Evolutionary conservation across 2,329 filamentous ascomycete species (phyloP).

Genomic region (Stachybotrys chlorohalonatus): DNA sequence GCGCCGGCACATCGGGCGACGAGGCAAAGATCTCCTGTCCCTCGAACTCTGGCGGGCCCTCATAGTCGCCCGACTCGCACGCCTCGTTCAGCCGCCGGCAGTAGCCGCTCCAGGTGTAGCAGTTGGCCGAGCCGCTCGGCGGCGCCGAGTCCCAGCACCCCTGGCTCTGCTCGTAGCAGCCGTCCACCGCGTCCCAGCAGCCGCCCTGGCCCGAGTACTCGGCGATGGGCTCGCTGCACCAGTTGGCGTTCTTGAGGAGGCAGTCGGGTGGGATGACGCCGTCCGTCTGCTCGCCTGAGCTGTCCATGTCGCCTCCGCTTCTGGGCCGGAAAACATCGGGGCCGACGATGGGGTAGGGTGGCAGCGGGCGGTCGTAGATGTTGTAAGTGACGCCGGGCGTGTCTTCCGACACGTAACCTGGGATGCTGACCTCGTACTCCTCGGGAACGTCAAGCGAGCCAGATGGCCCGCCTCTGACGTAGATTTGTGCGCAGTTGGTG

Average conservation of each 20-base stretch:
- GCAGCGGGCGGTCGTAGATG: conserved; percentile 43
- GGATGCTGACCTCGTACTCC: conserved; percentile 50
- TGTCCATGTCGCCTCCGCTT: conserved; percentile 5
- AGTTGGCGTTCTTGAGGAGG: conserved; percentile 61
- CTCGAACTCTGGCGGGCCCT: conserved; percentile 37
- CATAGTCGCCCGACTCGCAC: conserved; percentile 32
- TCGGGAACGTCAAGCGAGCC: conserved; percentile 38
- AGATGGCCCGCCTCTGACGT: conserved; percentile 38
- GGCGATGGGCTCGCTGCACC: conserved; percentile 56
- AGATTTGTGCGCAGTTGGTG: conserved; percentile 62
- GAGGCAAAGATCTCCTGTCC: conserved; percentile 22
- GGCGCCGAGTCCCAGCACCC: conserved; percentile 51
- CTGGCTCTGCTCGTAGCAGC: conserved; percentile 50
- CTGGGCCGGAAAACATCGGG: conserved; percentile 41
- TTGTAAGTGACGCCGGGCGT: conserved; percentile 53
- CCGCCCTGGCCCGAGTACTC: conserved; percentile 43
- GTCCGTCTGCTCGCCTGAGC: conserved; percentile 18
- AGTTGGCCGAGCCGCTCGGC: conserved; percentile 50
- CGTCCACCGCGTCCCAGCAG: conserved; percentile 49
- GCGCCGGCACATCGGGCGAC: not conserved
- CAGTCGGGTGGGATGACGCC: conserved; percentile 47
- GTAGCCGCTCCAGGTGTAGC: conserved; percentile 53
- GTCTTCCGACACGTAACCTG: conserved; percentile 49
- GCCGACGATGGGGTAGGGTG: conserved; percentile 45
- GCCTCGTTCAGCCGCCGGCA: conserved; percentile 39